Percentiles rank a stretch among this genome's conserved stretches.
Conservation (phyloP, 192 early-diverging fungal species). For the Paraglomus brasilianum region DNA sequence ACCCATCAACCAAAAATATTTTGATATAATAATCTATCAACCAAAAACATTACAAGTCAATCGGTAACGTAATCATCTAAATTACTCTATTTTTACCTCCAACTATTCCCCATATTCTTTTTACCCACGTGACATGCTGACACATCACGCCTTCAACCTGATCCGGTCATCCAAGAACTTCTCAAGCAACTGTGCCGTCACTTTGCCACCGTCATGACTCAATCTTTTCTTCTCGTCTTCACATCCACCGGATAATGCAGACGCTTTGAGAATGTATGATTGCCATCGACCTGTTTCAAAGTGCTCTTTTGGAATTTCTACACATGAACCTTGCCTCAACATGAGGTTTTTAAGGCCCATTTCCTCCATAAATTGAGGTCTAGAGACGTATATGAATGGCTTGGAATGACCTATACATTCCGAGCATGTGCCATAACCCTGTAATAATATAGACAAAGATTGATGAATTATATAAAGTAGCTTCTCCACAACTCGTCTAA, state of each 20-base stretch:
- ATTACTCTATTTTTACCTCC: too few species aligned
- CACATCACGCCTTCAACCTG: too few species aligned
- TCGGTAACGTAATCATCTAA: too few species aligned
- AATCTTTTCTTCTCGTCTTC: constrained; percentile 32
- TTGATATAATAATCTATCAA: too few species aligned
- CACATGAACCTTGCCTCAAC: constrained; percentile 52
- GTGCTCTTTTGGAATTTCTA: constrained; percentile 52
- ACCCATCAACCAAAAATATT: too few species aligned
- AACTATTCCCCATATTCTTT: too few species aligned
- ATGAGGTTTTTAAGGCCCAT: constrained; percentile 53
- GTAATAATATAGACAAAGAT: constrained; percentile 3
- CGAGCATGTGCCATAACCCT: constrained; percentile 64
- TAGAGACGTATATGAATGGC: constrained; percentile 58
- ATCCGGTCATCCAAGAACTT: constrained; percentile 40
- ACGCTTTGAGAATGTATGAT: constrained; percentile 45
- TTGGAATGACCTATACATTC: constrained; percentile 60
- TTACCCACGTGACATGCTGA: too few species aligned
- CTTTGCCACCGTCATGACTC: constrained; percentile 45
- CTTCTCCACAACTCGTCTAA: not conserved
- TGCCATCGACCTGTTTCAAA: constrained; percentile 59
- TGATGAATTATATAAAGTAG: not conserved
- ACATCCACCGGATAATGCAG: constrained; percentile 31
- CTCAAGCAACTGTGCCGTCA: constrained; percentile 37
- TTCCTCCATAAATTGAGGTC: constrained; percentile 64
- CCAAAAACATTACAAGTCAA: too few species aligned